Conservation (phyloP, 2,329 filamentous ascomycete genomes). For the Colletotrichum paranaense region DNA sequence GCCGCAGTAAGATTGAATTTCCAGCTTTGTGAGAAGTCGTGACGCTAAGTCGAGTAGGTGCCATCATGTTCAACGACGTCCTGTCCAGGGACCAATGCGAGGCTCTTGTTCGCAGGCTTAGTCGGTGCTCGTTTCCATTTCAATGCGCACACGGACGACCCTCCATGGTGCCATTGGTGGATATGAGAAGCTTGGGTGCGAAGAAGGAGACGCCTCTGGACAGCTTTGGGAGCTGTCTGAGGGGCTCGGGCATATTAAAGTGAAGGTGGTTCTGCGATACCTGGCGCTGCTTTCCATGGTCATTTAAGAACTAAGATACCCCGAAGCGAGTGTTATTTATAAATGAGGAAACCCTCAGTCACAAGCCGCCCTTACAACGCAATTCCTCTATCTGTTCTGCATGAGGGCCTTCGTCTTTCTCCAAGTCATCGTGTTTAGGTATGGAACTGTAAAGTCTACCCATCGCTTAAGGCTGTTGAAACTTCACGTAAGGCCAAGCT, state of each 20-base stretch:
- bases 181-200: conserved; percentile 50
- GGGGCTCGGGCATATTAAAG: not conserved
- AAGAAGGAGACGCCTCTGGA: not conserved
- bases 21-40: not conserved
- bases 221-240: conserved; percentile 33
- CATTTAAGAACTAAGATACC: conserved; percentile 8
- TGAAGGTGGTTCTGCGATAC: not conserved
- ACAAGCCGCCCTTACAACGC: too few relatives aligned
- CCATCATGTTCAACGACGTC: conserved; percentile 87
- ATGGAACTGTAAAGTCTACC: too few relatives aligned
- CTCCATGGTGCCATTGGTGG: conserved; percentile 72
- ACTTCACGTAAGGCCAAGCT: too few relatives aligned
- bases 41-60: conserved; percentile 51
- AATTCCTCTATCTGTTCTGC: too few relatives aligned
- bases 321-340: not conserved
- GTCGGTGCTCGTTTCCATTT: conserved; percentile 77
- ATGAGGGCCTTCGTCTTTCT: too few relatives aligned
- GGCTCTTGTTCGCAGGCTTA: conserved; percentile 66
- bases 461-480: too few relatives aligned
- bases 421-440: too few relatives aligned
- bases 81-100: conserved; percentile 69
- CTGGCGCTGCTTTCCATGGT: not conserved
- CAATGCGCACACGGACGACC: conserved; percentile 85
- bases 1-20: conserved; percentile 65
- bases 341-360: too few relatives aligned